A percentile compares a stretch with the other conserved stretches of the same genome.
Evolutionary conservation across 352 stramenopile genomes (phyloP).

Genomic region (Globisporangium solare): DNA sequence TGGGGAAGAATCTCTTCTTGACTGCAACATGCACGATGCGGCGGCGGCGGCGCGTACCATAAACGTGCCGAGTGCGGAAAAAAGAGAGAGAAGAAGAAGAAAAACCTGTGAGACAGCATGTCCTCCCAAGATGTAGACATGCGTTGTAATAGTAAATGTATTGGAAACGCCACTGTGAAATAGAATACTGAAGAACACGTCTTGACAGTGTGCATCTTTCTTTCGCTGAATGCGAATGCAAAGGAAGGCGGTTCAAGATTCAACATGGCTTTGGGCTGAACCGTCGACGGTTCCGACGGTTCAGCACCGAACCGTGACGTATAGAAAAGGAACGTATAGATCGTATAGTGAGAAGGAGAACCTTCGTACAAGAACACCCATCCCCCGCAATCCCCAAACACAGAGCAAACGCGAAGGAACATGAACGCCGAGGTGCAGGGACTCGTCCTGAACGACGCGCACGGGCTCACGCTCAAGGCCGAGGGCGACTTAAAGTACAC

Average conservation of each 20-base stretch:
- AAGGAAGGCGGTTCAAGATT: constrained; percentile 6
- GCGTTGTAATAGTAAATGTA: neutral
- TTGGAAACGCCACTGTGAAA: neutral
- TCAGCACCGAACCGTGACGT: neutral
- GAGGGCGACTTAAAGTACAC: constrained; percentile 57
- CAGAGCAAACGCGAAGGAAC: constrained; percentile 1
- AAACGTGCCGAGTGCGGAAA: neutral
- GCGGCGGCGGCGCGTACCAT: neutral
- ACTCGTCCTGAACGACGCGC: constrained; percentile 72
- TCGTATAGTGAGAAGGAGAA: neutral
- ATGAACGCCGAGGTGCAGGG: constrained; percentile 52
- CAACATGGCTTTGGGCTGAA: neutral
- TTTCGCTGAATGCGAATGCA: neutral
- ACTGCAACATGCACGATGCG: neutral
- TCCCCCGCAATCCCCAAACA: neutral
- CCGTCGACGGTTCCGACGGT: neutral
- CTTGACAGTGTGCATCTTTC: neutral
- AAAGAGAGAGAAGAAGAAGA: neutral
- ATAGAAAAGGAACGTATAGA: neutral
- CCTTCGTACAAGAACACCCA: neutral
- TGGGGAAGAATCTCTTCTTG: neutral
- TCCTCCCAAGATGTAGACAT: neutral
- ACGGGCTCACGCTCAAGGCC: constrained; percentile 65
- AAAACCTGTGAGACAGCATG: neutral
- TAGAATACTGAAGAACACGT: neutral